A percentile compares a stretch with the other conserved stretches of the same genome.
Evolutionary conservation across 768 basidiomycete species (phyloP).

Genomic region (Krasilnikovozyma curviuscula): DNA sequence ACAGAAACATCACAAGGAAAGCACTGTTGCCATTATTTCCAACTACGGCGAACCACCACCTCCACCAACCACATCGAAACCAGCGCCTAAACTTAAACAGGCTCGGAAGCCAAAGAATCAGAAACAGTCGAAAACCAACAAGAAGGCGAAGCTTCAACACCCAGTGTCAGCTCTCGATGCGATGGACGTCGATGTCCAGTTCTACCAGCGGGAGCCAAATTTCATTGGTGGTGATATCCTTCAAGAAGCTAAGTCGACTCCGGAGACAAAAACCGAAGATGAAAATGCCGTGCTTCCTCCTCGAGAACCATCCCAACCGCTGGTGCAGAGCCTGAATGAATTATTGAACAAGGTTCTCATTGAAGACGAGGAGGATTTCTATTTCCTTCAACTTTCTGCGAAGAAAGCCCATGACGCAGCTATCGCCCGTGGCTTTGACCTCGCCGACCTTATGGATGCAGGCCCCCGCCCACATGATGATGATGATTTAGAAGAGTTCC

Average conservation of each 20-base stretch:
- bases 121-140: background rate
- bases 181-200: background rate
- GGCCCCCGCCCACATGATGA: conserved; percentile 10
- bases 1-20: background rate
- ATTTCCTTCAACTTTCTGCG: conserved; percentile 34
- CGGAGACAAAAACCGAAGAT: background rate
- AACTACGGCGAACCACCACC: background rate
- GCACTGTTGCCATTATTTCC: background rate
- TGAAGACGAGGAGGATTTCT: conserved; percentile 76
- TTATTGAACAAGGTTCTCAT: conserved; percentile 28
- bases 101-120: background rate
- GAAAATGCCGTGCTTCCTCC: background rate
- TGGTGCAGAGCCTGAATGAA: background rate
- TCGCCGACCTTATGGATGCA: conserved; percentile 7
- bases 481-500: conserved; percentile 12
- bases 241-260: background rate
- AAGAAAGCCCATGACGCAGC: conserved; percentile 15
- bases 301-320: background rate
- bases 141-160: background rate
- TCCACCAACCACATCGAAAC: no score
- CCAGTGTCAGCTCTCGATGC: background rate
- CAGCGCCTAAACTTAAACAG: background rate
- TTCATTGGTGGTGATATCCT: background rate
- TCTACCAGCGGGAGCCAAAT: background rate
- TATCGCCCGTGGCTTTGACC: conserved; percentile 11